Evolutionary conservation across 352 stramenopile genomes (phyloP).

Genomic region (Phytophthora fragariae): DNA sequence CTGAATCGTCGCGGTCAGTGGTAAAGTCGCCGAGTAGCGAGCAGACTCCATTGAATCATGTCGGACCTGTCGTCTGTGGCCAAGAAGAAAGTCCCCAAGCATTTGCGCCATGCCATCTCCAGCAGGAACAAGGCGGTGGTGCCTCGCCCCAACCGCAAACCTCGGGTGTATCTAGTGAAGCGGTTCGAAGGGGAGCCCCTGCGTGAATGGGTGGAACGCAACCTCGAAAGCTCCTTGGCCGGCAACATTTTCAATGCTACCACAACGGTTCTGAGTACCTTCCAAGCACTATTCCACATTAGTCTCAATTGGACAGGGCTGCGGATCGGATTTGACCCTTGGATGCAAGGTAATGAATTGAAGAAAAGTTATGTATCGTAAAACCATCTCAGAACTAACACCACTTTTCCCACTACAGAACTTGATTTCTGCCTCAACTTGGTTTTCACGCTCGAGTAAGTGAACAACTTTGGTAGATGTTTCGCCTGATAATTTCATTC

Average conservation of each 20-base stretch:
- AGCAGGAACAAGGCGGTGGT: slow-evolving; percentile 30
- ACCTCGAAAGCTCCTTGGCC: slow-evolving; percentile 70
- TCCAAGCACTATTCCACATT: slow-evolving; percentile 73
- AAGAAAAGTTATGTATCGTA: slow-evolving; percentile 39
- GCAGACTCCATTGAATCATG: slow-evolving; percentile 15
- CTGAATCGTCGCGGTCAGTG: slow-evolving; percentile 16
- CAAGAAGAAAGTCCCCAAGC: slow-evolving; percentile 48
- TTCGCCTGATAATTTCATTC: neutral
- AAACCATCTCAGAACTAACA: neutral
- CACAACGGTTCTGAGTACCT: slow-evolving; percentile 67
- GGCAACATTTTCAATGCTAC: slow-evolving; percentile 47
- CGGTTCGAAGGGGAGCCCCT: slow-evolving; percentile 53
- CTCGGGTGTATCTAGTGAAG: slow-evolving; percentile 43
- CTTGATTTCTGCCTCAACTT: slow-evolving; percentile 69
- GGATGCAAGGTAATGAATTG: slow-evolving; percentile 57
- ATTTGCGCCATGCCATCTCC: slow-evolving; percentile 43
- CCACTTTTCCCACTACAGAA: slow-evolving; percentile 25
- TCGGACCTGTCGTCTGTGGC: slow-evolving; percentile 16
- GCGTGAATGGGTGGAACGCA: slow-evolving; percentile 77
- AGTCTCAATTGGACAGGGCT: slow-evolving; percentile 68
- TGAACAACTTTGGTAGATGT: slow-evolving; percentile 1
- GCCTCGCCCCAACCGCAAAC: slow-evolving; percentile 34
- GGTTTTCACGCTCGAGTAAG: slow-evolving; percentile 78
- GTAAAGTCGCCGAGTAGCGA: slow-evolving; percentile 13
- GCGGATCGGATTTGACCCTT: slow-evolving; percentile 31